These are phyloP conservation scores for Pyrenophora graminea DNA, from an alignment of 2,329 filamentous ascomycete genomes.

Conservation along the genomic window DNA sequence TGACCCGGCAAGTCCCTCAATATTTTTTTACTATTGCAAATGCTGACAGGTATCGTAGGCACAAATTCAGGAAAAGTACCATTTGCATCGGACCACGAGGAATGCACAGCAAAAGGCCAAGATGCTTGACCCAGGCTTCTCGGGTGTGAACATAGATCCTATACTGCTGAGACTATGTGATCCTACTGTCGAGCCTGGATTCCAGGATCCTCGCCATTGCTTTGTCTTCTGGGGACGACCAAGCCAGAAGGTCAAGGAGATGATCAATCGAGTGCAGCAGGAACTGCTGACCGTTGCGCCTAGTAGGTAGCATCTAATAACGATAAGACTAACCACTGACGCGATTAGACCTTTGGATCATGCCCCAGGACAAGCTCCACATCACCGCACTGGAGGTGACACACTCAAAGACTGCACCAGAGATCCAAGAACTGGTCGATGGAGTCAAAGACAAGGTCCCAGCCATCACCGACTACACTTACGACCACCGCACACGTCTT, in stretches of 20 bases:
- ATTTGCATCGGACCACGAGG: slow-evolving; percentile 71
- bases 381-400: slow-evolving; percentile 83
- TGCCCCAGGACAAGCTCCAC: slow-evolving; percentile 78
- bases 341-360: slow-evolving; percentile 75
- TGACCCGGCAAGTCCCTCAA: slow-evolving; percentile 61
- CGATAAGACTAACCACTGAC: slow-evolving; percentile 7
- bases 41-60: slow-evolving; percentile 49
- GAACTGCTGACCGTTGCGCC: slow-evolving; percentile 68
- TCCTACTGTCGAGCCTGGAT: slow-evolving; percentile 67
- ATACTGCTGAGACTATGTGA: slow-evolving; percentile 72
- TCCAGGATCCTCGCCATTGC: slow-evolving; percentile 76
- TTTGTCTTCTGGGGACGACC: slow-evolving; percentile 89
- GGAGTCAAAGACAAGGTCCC: slow-evolving; percentile 61
- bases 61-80: slow-evolving; percentile 73
- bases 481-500: slow-evolving; percentile 70
- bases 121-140: slow-evolving; percentile 70
- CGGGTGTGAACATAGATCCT: slow-evolving; percentile 74
- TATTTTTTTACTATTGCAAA: background rate
- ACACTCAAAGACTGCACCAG: slow-evolving; percentile 72
- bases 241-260: slow-evolving; percentile 67
- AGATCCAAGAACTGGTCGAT: slow-evolving; percentile 68
- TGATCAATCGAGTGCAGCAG: slow-evolving; percentile 72
- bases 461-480: slow-evolving; percentile 68
- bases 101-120: slow-evolving; percentile 76
- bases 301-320: slow-evolving; percentile 57